Evolutionary conservation across 345 rosid genomes (phyloP), one percentile per base, ranked within the genome.

Genomic region (Salix arbutifolia): DNA sequence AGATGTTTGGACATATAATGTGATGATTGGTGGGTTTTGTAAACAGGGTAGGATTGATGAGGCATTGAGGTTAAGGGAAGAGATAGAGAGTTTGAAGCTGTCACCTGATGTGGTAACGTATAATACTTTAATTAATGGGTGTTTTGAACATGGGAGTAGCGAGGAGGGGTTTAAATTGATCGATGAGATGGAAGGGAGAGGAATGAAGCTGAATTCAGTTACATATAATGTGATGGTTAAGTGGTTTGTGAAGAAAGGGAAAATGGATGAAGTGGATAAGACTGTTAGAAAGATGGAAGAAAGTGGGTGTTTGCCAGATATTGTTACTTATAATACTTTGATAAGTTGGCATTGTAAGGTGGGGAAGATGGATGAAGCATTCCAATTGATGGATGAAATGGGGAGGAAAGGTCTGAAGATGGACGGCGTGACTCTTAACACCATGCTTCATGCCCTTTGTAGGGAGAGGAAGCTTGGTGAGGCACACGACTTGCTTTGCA

Each of bases 21-120:
- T 88, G 80, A 78, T 91, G 91, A 89, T 90, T 23, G 83, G 79
- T 53, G 94, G 93, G 48, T 74, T 90, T 23, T 93, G 97, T 52
- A 86, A 74, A 70, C 89, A 74, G 42, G 90, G 90, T 0, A 89
- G 75, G 74, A 70, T 93, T 25, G 86, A 77, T 31, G 94, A 91
- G 81, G 99, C 93, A 0, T 79, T 88, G 42, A 75, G 84, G 72
- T 77, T 93, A 76, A 86, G 79, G 67, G 88, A 85, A 78, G 94
- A 89, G 83, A 90, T 95, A 92, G 91, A 90, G 81, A 84, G 72
- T 71, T 76, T 86, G 69, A 86, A 87, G 82, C 80, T 93, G 79
- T 44, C 75, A n/a, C 94, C 96, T 0, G 96, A 95, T 88, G 92
- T 88, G 73, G 94, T 93, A 71, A 91, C 94, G 0, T 93, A 89